These are phyloP conservation scores for Sarocladiaceae sp. DNA, from an alignment of 2,329 filamentous ascomycete genomes.

Conservation along the genomic window DNA sequence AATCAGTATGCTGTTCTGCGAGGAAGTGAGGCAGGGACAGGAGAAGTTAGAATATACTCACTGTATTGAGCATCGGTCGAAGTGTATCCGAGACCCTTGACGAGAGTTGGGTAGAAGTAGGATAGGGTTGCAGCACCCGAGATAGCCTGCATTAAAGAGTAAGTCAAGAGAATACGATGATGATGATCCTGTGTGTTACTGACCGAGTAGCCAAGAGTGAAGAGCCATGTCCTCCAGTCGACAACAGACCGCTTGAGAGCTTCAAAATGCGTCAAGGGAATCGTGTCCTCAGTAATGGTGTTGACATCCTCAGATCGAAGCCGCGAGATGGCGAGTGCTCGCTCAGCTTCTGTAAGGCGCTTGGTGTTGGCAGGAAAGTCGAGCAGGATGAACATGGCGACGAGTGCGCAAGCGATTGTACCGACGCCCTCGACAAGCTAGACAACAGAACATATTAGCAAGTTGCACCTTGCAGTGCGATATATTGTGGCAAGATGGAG, in stretches of 20 bases:
- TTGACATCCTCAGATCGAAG: slow-evolving; percentile 61
- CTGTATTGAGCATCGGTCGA: slow-evolving; percentile 40
- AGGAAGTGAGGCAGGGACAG: too few species aligned
- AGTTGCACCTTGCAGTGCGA: neutral
- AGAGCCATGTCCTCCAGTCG: slow-evolving; percentile 34
- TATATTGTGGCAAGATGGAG: neutral
- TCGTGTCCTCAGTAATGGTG: slow-evolving; percentile 60
- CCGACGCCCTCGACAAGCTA: slow-evolving; percentile 55
- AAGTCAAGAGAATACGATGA: neutral
- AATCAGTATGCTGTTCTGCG: too few species aligned
- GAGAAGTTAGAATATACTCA: too few species aligned
- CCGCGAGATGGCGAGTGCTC: slow-evolving; percentile 57
- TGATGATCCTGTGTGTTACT: neutral
- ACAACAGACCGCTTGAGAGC: slow-evolving; percentile 30
- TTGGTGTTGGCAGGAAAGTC: slow-evolving; percentile 68
- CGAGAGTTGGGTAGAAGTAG: slow-evolving; percentile 49
- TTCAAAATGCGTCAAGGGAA: slow-evolving; percentile 63
- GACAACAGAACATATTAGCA: neutral
- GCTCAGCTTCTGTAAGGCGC: slow-evolving; percentile 60
- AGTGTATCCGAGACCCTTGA: slow-evolving; percentile 43
- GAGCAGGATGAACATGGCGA: slow-evolving; percentile 63
- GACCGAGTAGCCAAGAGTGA: slow-evolving; percentile 35
- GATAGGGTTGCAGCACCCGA: slow-evolving; percentile 38
- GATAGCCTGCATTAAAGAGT: slow-evolving; percentile 17
- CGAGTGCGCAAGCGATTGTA: slow-evolving; percentile 56